Percentiles rank a stretch among this genome's conserved stretches.
Conservation (phyloP, 192 early-diverging fungal species). For the Geosiphon pyriformis region DNA sequence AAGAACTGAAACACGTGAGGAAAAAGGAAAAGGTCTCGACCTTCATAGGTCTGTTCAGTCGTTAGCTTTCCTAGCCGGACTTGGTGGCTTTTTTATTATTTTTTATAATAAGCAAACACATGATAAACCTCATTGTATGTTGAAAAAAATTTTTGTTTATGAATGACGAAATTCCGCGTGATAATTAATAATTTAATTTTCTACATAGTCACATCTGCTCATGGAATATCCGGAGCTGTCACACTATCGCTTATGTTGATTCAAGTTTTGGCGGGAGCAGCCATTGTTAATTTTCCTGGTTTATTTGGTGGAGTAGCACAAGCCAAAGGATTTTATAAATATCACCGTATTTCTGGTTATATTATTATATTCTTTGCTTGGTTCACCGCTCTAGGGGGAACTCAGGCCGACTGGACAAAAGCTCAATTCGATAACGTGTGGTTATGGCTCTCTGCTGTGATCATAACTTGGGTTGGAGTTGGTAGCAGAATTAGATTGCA, state of each 20-base stretch:
- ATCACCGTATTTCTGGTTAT: constrained; percentile 37
- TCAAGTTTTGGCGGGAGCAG: constrained; percentile 30
- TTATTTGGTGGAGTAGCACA: constrained; percentile 26
- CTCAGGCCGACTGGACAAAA: constrained; percentile 27
- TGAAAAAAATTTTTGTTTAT: neutral
- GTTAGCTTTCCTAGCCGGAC: constrained; percentile 17
- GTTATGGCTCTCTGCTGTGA: constrained; percentile 13
- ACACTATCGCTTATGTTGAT: constrained; percentile 28
- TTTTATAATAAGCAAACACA: constrained; percentile 25
- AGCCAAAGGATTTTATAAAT: constrained; percentile 35
- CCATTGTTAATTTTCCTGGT: constrained; percentile 27
- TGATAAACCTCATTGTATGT: constrained; percentile 30
- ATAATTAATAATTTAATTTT: neutral
- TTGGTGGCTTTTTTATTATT: constrained; percentile 26
- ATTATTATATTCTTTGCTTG: constrained; percentile 27
- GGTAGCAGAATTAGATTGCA: neutral
- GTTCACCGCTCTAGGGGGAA: constrained; percentile 34
- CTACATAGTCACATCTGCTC: constrained; percentile 11
- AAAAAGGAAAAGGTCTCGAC: constrained; percentile 28
- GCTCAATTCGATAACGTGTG: constrained; percentile 19
- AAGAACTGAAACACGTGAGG: constrained; percentile 24
- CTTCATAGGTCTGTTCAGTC: constrained; percentile 29
- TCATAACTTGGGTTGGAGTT: neutral
- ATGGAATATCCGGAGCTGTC: constrained; percentile 30
- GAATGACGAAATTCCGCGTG: neutral